Evolutionary conservation across 768 basidiomycete genomes (phyloP).

Genomic region (Piloderma croceum): DNA sequence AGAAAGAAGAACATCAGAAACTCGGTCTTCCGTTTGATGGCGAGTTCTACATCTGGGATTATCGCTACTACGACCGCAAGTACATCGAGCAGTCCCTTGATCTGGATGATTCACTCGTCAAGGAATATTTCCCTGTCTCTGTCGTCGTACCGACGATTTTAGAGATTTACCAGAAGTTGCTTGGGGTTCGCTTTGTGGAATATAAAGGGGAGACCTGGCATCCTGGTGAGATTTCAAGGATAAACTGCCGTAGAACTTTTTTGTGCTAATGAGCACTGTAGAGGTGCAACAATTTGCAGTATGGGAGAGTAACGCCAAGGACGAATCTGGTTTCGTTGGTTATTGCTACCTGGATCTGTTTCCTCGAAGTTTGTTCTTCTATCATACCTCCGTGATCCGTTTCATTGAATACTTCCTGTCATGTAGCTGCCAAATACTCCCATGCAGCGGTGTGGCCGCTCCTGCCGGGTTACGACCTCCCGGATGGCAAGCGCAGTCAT

Average conservation of each 20-base stretch:
- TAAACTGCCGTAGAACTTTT: constrained; percentile 2
- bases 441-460: constrained; percentile 86
- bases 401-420: background rate
- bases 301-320: constrained; percentile 74
- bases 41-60: constrained; percentile 82
- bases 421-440: constrained; percentile 66
- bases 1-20: constrained; percentile 65
- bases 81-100: constrained; percentile 61
- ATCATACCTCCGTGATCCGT: constrained; percentile 1
- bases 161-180: constrained; percentile 75
- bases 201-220: constrained; percentile 72
- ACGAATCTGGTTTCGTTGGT: constrained; percentile 69
- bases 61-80: constrained; percentile 66
- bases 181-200: constrained; percentile 64
- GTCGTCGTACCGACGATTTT: constrained; percentile 80
- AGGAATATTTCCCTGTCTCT: constrained; percentile 86
- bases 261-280: too few species aligned
- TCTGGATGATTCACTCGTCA: constrained; percentile 73
- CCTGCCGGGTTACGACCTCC: constrained; percentile 55
- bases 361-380: constrained; percentile 55
- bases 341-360: constrained; percentile 87
- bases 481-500: constrained; percentile 58
- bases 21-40: constrained; percentile 60
- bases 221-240: constrained; percentile 44
- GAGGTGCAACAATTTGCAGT: constrained; percentile 83